Conservation (phyloP, 1,284 basidiomycete species). For the Trichosporon sp. region DNA sequence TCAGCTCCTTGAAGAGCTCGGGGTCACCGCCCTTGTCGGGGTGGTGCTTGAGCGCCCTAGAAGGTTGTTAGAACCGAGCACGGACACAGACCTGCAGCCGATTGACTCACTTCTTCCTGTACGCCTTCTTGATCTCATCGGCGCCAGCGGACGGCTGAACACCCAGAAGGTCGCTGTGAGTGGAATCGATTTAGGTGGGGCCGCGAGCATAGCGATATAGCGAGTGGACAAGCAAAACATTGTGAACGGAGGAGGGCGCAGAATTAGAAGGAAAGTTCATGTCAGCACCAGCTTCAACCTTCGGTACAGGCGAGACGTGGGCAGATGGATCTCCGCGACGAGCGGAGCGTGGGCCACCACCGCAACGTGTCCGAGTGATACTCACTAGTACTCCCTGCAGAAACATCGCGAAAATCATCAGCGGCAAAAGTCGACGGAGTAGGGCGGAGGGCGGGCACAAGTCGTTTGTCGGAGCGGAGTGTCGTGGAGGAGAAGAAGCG, state of each 20-base stretch:
- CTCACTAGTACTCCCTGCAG: constrained; percentile 69
- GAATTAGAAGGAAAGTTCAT: neutral
- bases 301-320: neutral
- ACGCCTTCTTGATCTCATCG: constrained; percentile 85
- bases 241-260: neutral
- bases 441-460: neutral
- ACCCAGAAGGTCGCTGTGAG: constrained; percentile 65
- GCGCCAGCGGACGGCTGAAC: constrained; percentile 71
- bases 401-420: constrained; percentile 4
- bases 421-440: neutral
- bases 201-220: neutral
- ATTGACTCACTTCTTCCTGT: constrained; percentile 73
- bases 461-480: neutral
- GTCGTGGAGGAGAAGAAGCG: neutral
- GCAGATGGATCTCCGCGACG: neutral
- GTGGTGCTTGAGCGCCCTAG: constrained; percentile 79
- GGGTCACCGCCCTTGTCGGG: constrained; percentile 98
- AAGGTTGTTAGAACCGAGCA: constrained; percentile 24
- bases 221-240: neutral
- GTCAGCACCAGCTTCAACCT: constrained; percentile 7
- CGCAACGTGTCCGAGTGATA: neutral
- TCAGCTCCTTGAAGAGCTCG: constrained; percentile 96
- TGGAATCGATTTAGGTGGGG: constrained; percentile 9
- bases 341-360: neutral
- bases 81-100: neutral